Conservation (phyloP, 176 grass and related monocot genomes). For the Secale cereale region DNA sequence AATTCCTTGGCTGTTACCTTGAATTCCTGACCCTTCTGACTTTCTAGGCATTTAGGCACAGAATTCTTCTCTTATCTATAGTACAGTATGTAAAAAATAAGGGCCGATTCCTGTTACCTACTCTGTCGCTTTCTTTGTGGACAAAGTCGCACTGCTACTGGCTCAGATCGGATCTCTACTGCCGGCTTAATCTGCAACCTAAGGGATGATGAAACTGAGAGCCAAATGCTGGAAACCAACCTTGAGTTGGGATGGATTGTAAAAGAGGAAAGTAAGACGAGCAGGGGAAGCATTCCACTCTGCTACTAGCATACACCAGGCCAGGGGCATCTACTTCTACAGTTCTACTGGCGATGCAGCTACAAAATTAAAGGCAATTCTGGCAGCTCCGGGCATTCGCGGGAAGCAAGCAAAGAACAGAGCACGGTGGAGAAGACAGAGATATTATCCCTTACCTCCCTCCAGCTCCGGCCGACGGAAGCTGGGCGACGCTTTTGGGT, state of each 20-base stretch:
- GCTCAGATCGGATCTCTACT: background rate
- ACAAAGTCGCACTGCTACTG: background rate
- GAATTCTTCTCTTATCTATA: background rate
- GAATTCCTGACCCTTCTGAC: background rate
- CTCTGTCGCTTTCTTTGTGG: background rate
- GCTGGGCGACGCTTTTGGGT: background rate
- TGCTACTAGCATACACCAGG: background rate
- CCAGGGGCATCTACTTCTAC: background rate
- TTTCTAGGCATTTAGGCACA: background rate
- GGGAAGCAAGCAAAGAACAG: background rate
- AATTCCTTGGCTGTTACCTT: background rate
- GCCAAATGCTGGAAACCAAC: background rate
- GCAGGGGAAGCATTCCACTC: background rate
- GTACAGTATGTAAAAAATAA: too few species aligned
- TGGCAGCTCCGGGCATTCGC: background rate
- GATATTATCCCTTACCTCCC: background rate
- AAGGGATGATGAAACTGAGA: background rate
- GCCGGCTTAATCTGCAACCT: background rate
- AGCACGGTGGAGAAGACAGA: background rate
- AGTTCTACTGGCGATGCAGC: background rate
- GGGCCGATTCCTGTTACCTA: background rate
- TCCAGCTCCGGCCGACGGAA: background rate
- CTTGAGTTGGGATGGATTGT: background rate
- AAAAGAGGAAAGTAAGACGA: background rate
- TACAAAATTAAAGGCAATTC: background rate